Evolutionary conservation across 306 rosid genomes (phyloP).

Genomic region (Citrullus amarus): DNA sequence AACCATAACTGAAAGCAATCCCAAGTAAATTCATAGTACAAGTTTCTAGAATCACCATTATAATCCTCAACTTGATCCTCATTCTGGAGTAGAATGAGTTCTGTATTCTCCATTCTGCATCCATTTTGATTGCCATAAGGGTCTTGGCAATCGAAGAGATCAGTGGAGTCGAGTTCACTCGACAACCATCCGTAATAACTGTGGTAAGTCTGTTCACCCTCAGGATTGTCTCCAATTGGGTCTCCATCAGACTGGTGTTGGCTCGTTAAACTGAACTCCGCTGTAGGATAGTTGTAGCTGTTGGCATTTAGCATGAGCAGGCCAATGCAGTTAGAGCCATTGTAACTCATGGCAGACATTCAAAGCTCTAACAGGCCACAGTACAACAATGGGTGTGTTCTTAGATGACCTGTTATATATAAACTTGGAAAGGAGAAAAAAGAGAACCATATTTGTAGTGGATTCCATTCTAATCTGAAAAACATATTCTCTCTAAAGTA

Average conservation of each 20-base stretch:
- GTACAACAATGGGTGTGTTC: not conserved
- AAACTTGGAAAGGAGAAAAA: conserved; percentile 3
- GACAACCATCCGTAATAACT: not conserved
- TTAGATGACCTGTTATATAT: conserved; percentile 9
- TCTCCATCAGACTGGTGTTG: conserved; percentile 11
- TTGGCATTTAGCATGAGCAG: not conserved
- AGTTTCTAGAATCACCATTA: conserved; percentile 4
- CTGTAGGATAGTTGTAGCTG: conserved; percentile 1
- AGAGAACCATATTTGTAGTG: not conserved
- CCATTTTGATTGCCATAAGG: conserved; percentile 4
- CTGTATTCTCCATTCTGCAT: not conserved
- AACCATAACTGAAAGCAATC: conserved; percentile 17
- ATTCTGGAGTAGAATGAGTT: not conserved
- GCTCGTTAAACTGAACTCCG: not conserved
- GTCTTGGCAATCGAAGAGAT: conserved; percentile 10
- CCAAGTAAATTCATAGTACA: conserved; percentile 3
- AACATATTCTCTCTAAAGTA: not conserved
- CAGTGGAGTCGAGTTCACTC: not conserved
- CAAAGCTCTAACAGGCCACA: not conserved
- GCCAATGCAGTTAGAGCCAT: not conserved
- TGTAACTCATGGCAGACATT: not conserved
- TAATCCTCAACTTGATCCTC: not conserved
- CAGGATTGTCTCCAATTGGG: conserved; percentile 8
- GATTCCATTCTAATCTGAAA: conserved; percentile 16
- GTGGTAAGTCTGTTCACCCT: conserved; percentile 2